A percentile compares a stretch with the other conserved stretches of the same genome.
phyloP scores from a whole-genome alignment of 768 basidiomycete species.

The Leucocoprinus birnbaumii region DNA sequence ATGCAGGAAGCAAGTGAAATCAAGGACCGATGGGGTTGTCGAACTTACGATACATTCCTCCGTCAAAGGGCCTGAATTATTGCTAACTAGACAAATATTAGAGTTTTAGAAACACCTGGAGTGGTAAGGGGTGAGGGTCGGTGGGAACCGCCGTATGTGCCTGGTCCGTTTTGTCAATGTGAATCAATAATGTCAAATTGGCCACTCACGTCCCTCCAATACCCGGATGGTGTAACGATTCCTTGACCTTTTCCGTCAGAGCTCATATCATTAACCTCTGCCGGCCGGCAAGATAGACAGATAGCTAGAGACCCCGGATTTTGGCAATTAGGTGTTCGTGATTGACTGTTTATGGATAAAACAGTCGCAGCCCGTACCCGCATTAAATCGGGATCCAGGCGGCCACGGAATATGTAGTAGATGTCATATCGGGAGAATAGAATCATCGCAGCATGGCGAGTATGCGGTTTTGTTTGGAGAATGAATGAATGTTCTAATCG shows the following conservation, averaged over 20 bases:
- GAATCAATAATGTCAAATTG: conserved; percentile 13
- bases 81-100: conserved; percentile 32
- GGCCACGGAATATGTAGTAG: not conserved
- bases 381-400: not conserved
- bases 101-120: conserved; percentile 46
- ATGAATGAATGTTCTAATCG: not conserved
- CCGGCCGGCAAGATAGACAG: conserved; percentile 11
- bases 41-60: conserved; percentile 35
- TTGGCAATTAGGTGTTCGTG: not conserved
- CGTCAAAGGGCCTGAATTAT: conserved; percentile 28
- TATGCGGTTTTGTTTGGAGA: not conserved
- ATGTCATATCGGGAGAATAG: not conserved
- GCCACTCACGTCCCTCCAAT: conserved; percentile 12
- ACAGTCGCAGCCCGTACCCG: not conserved
- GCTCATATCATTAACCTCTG: not conserved
- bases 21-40: conserved; percentile 37
- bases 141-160: conserved; percentile 29
- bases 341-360: conserved; percentile 1
- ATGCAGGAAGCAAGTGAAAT: conserved; percentile 30
- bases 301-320: not conserved
- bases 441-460: not conserved
- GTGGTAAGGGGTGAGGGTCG: conserved; percentile 30
- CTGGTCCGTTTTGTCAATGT: conserved; percentile 19
- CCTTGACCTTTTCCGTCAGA: conserved; percentile 10
- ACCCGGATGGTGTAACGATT: conserved; percentile 4